These are phyloP conservation scores for Hypoxylon cercidicola DNA, from an alignment of 495 filamentous ascomycete species.

Conservation along the genomic window DNA sequence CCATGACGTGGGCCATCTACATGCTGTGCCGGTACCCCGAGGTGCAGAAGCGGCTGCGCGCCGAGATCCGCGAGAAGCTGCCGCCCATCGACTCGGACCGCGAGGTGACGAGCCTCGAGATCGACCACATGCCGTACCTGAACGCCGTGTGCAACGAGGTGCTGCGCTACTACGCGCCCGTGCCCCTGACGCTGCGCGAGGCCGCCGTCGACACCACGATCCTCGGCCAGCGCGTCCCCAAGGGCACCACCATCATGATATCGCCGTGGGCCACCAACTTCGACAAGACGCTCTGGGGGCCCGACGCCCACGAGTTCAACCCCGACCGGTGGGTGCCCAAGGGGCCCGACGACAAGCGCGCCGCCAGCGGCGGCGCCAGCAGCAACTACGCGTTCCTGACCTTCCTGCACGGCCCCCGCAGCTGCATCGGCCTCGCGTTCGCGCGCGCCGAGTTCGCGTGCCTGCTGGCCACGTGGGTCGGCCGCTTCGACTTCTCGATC, in stretches of 20 bases:
- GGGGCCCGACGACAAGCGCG: constrained; percentile 45
- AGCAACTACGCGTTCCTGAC: constrained; percentile 71
- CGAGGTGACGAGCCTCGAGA: constrained; percentile 60
- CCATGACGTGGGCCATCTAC: constrained; percentile 68
- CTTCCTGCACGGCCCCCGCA: constrained; percentile 69
- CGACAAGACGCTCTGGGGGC: constrained; percentile 64
- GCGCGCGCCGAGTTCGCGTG: constrained; percentile 85
- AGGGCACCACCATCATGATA: constrained; percentile 66
- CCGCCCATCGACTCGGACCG: constrained; percentile 61
- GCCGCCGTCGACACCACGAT: constrained; percentile 72
- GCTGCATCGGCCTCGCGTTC: constrained; percentile 76
- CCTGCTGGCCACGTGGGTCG: constrained; percentile 79
- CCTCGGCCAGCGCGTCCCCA: constrained; percentile 63
- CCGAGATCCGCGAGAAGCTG: constrained; percentile 67
- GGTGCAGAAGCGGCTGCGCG: constrained; percentile 60
- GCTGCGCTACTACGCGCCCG: constrained; percentile 58
- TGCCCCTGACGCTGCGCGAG: constrained; percentile 70
- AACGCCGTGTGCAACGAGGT: constrained; percentile 61
- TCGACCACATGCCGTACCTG: constrained; percentile 67
- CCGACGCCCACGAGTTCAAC: constrained; percentile 64
- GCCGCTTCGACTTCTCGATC: constrained; percentile 74
- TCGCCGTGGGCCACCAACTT: constrained; percentile 70
- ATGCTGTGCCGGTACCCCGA: constrained; percentile 59
- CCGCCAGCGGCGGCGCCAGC: constrained; percentile 58
- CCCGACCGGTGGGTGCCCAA: constrained; percentile 70